Base-by-base conservation (phyloP, 192 early-diverging fungal species). In the Anaeromyces robustus region DNA sequence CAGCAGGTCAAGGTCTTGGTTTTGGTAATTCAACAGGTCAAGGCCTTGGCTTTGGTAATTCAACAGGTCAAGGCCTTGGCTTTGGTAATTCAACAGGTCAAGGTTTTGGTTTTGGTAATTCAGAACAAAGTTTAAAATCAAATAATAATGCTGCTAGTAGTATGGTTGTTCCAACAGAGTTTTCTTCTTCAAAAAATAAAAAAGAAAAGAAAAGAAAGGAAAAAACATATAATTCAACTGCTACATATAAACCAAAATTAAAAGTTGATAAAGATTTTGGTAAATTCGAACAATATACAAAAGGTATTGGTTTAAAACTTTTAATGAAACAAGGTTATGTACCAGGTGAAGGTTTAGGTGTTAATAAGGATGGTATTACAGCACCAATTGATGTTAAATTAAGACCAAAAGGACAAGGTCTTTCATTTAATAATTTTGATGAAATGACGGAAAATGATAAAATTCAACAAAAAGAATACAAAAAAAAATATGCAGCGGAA, bases 271-370 rank as follows among this genome's bases (percentile, higher is more conserved):
- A 86, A 77, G 93, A 93, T n/a, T 98, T 96, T 92, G 95, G 89
- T 16, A 91, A 90, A 77, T 98, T 96, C 82, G 92, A 92, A 28
- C 90, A 89, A 31, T 88, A 91, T 78, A 89, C 90, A 9, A 92
- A 88, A 37, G 94, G 95, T 14, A 88, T 94, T 81, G 95, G 94
- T 77, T 86, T 92, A 83, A 91, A 90, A 37, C 92, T 96, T 90
- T 87, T 99, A 88, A 85, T 92, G 78, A 95, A 93, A 81, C 95
- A 96, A 94, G 96, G 96, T 34, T 99, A 94, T 90, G 89, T 89
- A 82, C 86, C 86, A 29, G 97, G 97, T 22, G 87, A 94, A 86
- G 96, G 96, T 81, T 86, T 99, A n/a, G 97, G 97, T 2, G 87
- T 87, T 77, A 91, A 92, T 12, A 94, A 95, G 11, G 85, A 87